Conservation (phyloP, 495 filamentous ascomycete genomes). For the Halenospora varia region DNA sequence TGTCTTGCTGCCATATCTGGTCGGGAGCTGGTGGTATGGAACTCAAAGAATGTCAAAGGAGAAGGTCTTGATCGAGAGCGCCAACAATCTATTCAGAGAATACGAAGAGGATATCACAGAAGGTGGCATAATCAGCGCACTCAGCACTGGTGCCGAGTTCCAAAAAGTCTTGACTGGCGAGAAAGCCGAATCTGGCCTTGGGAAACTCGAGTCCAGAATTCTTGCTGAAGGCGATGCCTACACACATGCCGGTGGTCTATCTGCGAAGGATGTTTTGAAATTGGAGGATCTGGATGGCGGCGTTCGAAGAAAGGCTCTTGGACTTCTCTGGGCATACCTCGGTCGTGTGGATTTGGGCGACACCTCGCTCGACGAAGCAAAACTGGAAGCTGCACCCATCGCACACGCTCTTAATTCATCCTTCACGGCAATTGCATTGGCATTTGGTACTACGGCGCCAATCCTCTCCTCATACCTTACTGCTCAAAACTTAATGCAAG, state of each 20-base stretch:
- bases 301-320: conserved; percentile 77
- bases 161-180: conserved; percentile 61
- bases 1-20: conserved; percentile 85
- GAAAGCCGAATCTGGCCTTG: conserved; percentile 67
- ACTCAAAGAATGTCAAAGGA: conserved; percentile 89
- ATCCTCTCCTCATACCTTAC: conserved; percentile 78
- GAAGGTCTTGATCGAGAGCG: conserved; percentile 83
- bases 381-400: conserved; percentile 76
- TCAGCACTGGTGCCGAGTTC: conserved; percentile 83
- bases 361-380: conserved; percentile 64
- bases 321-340: conserved; percentile 91
- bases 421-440: conserved; percentile 82
- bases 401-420: conserved; percentile 79
- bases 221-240: conserved; percentile 50
- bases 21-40: conserved; percentile 98
- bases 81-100: conserved; percentile 88
- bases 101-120: conserved; percentile 80
- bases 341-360: conserved; percentile 77
- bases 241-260: conserved; percentile 51
- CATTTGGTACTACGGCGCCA: conserved; percentile 77
- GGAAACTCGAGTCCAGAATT: conserved; percentile 77
- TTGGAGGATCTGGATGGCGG: conserved; percentile 65
- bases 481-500: conserved; percentile 85
- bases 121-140: conserved; percentile 70
- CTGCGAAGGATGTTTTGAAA: conserved; percentile 65